Evolutionary conservation across 495 filamentous ascomycete species (phyloP).

Genomic region (Penicillium fimorum): DNA sequence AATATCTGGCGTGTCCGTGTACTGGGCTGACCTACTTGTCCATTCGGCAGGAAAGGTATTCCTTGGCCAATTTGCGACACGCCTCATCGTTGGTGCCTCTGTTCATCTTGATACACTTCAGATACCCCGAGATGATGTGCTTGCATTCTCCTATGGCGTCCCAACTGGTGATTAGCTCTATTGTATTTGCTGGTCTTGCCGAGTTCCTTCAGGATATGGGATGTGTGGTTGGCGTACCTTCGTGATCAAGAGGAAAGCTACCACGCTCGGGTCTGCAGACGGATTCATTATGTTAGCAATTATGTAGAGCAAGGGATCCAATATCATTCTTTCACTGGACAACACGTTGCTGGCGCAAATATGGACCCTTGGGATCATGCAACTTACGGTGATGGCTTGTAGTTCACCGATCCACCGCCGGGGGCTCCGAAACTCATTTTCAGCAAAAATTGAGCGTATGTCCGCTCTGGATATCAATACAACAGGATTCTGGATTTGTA

Average conservation of each 20-base stretch:
- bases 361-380: background rate
- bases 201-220: background rate
- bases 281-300: background rate
- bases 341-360: background rate
- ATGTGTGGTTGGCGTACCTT: conserved; percentile 56
- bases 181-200: background rate
- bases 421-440: conserved; percentile 72
- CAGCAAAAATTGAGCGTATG: background rate
- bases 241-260: conserved; percentile 94
- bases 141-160: conserved; percentile 86
- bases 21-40: conserved; percentile 64
- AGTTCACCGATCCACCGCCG: conserved; percentile 63
- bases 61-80: conserved; percentile 81
- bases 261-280: conserved; percentile 78
- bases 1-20: no score
- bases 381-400: conserved; percentile 76
- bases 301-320: background rate
- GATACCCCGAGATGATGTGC: conserved; percentile 75
- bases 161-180: background rate
- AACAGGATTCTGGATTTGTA: background rate
- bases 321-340: background rate
- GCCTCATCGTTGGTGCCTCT: conserved; percentile 81
- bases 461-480: background rate
- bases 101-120: conserved; percentile 77
- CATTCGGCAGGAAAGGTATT: conserved; percentile 90